Conservation (phyloP, 768 basidiomycete genomes). For the Lentinula detonsa region DNA sequence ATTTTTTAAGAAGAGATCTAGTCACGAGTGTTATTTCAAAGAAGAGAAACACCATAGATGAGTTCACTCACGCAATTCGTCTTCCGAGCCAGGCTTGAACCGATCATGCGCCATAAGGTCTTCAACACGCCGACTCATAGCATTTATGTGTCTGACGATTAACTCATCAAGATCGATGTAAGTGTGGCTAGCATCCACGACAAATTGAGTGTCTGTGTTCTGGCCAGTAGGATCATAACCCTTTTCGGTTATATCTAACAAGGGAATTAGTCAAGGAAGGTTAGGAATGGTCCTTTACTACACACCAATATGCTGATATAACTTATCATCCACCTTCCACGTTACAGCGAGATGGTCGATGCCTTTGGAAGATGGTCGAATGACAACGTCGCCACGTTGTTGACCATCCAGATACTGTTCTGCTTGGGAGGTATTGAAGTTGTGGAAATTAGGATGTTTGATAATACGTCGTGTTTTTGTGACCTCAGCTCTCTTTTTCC, state of each 20-base stretch:
- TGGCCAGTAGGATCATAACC: conserved; percentile 68
- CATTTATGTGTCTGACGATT: conserved; percentile 94
- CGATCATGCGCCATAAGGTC: conserved; percentile 95
- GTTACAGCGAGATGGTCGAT: conserved; percentile 92
- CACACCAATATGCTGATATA: conserved; percentile 95
- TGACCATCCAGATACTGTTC: conserved; percentile 86
- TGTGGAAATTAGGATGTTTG: conserved; percentile 98
- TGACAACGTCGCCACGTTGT: conserved; percentile 93
- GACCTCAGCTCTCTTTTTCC: conserved; percentile 82
- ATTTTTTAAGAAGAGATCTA: conserved; percentile 85
- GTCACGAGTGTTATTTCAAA: not conserved
- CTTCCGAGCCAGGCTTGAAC: conserved; percentile 83
- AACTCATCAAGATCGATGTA: conserved; percentile 96
- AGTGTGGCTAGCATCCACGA: conserved; percentile 71
- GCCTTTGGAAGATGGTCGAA: conserved; percentile 94
- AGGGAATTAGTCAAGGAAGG: not conserved
- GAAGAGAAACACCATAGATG: not conserved
- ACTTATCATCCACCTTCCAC: conserved; percentile 95
- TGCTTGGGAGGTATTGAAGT: conserved; percentile 85
- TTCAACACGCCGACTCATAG: conserved; percentile 89
- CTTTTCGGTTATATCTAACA: conserved; percentile 73
- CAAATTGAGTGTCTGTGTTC: conserved; percentile 53
- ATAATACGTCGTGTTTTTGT: conserved; percentile 80
- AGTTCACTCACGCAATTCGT: conserved; percentile 74
- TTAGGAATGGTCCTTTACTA: not conserved